phyloP scores from a whole-genome alignment of 352 stramenopile genomes.

The Aphanomyces stellatus region DNA sequence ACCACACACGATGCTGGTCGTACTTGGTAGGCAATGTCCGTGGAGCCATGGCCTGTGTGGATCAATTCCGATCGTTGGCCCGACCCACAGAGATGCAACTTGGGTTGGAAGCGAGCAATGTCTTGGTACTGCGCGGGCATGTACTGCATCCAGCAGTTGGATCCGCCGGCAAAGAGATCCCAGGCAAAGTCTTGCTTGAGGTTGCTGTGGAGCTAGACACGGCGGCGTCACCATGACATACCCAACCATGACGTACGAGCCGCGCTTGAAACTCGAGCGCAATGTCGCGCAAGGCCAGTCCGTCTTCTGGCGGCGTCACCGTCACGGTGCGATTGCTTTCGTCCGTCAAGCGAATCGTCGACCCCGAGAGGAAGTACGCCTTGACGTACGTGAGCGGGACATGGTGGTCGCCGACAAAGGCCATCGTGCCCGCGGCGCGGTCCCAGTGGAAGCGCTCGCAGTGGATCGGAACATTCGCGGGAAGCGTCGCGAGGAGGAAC shows the following conservation, averaged over 20 bases:
- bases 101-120: conserved; percentile 51
- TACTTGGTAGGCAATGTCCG: conserved; percentile 68
- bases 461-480: not conserved
- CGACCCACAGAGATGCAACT: conserved; percentile 31
- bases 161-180: conserved; percentile 74
- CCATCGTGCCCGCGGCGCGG: not conserved
- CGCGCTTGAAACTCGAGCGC: not conserved
- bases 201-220: conserved; percentile 52
- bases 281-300: not conserved
- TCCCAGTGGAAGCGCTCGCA: not conserved
- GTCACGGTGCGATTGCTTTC: not conserved
- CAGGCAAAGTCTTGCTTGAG: conserved; percentile 78
- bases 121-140: conserved; percentile 51
- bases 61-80: conserved; percentile 45
- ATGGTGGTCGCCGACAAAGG: not conserved
- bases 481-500: conserved; percentile 5
- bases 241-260: not conserved
- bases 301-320: not conserved
- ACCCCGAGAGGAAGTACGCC: not conserved
- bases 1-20: not conserved
- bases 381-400: not conserved
- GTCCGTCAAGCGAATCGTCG: not conserved
- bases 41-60: conserved; percentile 71
- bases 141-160: conserved; percentile 77
- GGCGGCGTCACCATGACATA: not conserved